Conservation (phyloP, 163 green algal genomes). For the Smithsoniella earleae region DNA sequence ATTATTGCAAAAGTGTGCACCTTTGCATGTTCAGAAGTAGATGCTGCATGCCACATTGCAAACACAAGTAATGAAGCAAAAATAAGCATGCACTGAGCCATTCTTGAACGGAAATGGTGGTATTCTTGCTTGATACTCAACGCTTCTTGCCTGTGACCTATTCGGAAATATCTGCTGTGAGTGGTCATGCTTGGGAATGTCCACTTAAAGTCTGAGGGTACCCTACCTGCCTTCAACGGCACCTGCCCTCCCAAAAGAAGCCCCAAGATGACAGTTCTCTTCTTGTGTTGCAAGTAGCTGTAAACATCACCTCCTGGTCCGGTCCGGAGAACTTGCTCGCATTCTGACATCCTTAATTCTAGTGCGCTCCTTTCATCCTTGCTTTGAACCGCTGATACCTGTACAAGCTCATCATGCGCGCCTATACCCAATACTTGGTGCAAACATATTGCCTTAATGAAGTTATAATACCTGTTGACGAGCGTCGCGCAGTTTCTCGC, state of each 20-base stretch:
- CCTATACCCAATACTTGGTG: background rate
- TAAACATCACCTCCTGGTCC: background rate
- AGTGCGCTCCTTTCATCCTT: background rate
- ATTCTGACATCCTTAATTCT: background rate
- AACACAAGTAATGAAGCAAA: background rate
- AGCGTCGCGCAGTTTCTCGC: background rate
- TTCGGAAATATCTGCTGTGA: background rate
- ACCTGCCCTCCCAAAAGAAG: conserved; percentile 1
- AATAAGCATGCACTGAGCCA: conserved; percentile 23
- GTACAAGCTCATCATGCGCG: background rate
- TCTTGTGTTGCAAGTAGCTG: background rate
- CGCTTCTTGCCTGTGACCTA: conserved; percentile 17
- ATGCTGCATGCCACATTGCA: conserved; percentile 10
- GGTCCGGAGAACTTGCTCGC: background rate
- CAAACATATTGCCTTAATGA: background rate
- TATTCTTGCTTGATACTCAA: conserved; percentile 43
- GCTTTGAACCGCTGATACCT: background rate
- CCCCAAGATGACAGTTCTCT: background rate
- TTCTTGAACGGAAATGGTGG: conserved; percentile 34
- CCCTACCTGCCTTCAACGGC: background rate
- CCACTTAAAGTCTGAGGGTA: background rate
- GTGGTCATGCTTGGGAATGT: background rate
- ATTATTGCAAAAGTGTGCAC: background rate
- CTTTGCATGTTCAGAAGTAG: background rate
- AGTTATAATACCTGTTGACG: background rate